phyloP scores from a whole-genome alignment of 768 basidiomycete genomes.

The Butyriboletus loyo region DNA sequence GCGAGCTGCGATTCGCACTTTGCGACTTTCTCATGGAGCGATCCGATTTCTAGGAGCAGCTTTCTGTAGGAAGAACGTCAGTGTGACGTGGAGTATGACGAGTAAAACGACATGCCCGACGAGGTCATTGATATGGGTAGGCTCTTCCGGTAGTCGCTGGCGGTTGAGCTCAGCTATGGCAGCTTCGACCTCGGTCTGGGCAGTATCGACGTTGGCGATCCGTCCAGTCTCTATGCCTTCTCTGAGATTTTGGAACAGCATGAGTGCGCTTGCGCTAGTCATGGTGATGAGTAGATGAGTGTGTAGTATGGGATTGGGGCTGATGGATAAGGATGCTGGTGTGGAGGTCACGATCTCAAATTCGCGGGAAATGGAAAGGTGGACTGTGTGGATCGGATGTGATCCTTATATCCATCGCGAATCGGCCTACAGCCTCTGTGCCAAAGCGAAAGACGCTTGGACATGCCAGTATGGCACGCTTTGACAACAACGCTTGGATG shows the following conservation, averaged over 20 bases:
- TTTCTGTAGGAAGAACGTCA: conserved; percentile 6
- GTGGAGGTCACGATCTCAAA: background rate
- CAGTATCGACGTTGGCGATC: conserved; percentile 2
- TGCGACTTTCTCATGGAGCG: conserved; percentile 1
- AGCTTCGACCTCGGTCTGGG: conserved; percentile 7
- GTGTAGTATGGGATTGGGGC: background rate
- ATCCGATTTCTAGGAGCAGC: conserved; percentile 7
- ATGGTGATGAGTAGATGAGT: conserved; percentile 6
- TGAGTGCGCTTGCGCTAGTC: conserved; percentile 1
- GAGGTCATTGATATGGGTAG: background rate
- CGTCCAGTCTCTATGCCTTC: conserved; percentile 11
- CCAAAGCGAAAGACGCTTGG: conserved; percentile 21
- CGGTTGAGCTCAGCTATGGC: conserved; percentile 9
- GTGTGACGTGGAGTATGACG: background rate
- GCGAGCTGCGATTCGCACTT: conserved; percentile 11
- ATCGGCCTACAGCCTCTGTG: conserved; percentile 2
- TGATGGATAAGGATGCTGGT: background rate
- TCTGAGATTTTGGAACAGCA: conserved; percentile 10
- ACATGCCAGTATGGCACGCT: conserved; percentile 4
- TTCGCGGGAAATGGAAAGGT: background rate
- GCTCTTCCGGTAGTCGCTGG: background rate
- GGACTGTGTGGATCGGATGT: background rate
- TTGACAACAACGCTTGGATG: conserved; percentile 8
- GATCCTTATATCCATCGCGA: conserved; percentile 10
- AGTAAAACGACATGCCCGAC: conserved; percentile 2